Percentiles rank a stretch among this genome's conserved stretches.
Evolutionary conservation across 495 filamentous ascomycete genomes (phyloP).

Genomic region (Tuber calosporum): DNA sequence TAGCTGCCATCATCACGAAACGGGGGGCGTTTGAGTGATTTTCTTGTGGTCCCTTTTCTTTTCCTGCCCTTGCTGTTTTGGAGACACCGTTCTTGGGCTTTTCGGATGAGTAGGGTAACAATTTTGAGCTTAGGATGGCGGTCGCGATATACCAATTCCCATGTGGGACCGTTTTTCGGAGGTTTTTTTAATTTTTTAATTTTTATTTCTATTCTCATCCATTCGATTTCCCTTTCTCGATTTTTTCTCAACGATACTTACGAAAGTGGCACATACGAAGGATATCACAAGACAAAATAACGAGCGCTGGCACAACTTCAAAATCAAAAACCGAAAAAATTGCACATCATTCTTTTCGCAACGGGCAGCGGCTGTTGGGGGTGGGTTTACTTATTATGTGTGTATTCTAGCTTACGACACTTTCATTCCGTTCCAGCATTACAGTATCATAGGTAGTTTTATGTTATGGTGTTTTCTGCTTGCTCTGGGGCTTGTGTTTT

Average conservation of each 20-base stretch:
- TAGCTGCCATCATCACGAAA: not conserved
- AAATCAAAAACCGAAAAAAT: not conserved
- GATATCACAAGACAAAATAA: not conserved
- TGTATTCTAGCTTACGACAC: not conserved
- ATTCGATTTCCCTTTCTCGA: not conserved
- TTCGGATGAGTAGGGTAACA: not conserved
- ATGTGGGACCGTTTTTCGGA: not conserved
- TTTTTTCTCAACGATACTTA: not conserved
- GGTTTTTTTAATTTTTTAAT: not conserved
- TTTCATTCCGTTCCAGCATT: not conserved
- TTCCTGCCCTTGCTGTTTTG: not conserved
- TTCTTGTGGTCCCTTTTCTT: not conserved
- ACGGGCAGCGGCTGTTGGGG: not conserved
- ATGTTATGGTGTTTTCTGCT: not conserved
- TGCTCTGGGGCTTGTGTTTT: not conserved
- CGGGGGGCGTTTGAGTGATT: not conserved
- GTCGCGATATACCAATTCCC: not conserved
- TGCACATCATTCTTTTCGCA: not conserved
- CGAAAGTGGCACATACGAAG: not conserved
- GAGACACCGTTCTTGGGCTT: not conserved
- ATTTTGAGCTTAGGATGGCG: not conserved
- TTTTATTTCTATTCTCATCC: not conserved
- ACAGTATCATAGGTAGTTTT: not conserved
- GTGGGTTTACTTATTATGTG: not conserved
- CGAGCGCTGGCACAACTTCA: not conserved